These are phyloP conservation scores for Megacollybia marginata DNA, from an alignment of 768 basidiomycete species.

Conservation along the genomic window DNA sequence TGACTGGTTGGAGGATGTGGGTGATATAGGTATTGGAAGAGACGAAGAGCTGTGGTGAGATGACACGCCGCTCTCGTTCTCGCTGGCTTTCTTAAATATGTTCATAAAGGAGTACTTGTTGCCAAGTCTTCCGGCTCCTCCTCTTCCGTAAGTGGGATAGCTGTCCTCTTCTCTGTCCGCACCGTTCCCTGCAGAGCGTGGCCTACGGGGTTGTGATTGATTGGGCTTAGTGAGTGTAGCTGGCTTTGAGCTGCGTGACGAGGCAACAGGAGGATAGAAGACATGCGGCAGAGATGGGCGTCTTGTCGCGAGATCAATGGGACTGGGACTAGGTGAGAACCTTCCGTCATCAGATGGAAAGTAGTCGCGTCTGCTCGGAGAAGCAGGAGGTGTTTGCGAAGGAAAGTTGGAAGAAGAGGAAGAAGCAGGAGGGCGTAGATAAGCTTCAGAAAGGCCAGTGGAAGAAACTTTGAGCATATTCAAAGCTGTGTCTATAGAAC, in stretches of 20 bases:
- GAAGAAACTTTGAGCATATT: conserved; percentile 34
- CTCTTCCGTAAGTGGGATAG: conserved; percentile 25
- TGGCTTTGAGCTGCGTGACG: conserved; percentile 25
- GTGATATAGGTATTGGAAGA: conserved; percentile 8
- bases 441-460: conserved; percentile 21
- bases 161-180: conserved; percentile 37
- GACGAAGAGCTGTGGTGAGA: conserved; percentile 8
- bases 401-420: conserved; percentile 1
- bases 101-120: conserved; percentile 72
- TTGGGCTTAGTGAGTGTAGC: conserved; percentile 22
- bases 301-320: conserved; percentile 31
- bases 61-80: conserved; percentile 20
- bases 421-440: conserved; percentile 8
- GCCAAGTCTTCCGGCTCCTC: conserved; percentile 38
- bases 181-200: conserved; percentile 67
- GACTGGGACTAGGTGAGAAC: conserved; percentile 14
- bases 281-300: conserved; percentile 69
- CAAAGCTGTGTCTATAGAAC: conserved; percentile 70
- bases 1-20: conserved; percentile 9
- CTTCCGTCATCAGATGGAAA: conserved; percentile 22
- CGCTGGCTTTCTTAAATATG: conserved; percentile 59
- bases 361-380: conserved; percentile 32
- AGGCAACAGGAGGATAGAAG: conserved; percentile 22
- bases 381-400: conserved; percentile 32
- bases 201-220: conserved; percentile 36